Percentiles rank a stretch among this genome's conserved stretches.
Evolutionary conservation across 78 protist species (phyloP).

Genomic region (Paulinella micropora): DNA sequence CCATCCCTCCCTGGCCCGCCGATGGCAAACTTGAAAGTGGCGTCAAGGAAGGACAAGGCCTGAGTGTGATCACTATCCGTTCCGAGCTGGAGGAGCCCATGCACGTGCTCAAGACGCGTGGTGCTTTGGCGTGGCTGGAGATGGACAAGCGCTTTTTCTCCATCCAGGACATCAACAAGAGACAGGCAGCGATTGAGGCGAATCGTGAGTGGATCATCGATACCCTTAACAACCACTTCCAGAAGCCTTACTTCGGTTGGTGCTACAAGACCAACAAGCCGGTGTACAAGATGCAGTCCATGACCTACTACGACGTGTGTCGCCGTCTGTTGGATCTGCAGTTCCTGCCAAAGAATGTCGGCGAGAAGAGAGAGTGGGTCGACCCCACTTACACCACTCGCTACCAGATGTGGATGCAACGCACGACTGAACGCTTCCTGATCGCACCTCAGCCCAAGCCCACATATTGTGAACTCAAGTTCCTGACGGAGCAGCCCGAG

Average conservation of each 20-base stretch:
- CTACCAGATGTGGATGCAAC: neutral
- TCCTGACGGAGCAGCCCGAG: neutral
- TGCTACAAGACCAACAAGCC: constrained; percentile 22
- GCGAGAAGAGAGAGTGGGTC: constrained; percentile 23
- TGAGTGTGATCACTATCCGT: constrained; percentile 41
- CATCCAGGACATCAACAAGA: too few species aligned
- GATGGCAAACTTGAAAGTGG: constrained; percentile 29
- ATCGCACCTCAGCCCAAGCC: too few species aligned
- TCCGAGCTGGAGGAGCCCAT: constrained; percentile 59
- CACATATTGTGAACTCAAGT: too few species aligned
- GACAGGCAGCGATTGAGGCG: constrained; percentile 2
- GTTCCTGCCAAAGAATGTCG: neutral
- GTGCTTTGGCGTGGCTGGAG: constrained; percentile 30
- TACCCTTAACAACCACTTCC: constrained; percentile 39
- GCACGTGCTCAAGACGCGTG: constrained; percentile 46
- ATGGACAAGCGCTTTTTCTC: constrained; percentile 31
- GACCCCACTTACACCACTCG: constrained; percentile 8
- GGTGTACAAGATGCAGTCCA: neutral
- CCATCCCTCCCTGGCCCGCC: constrained; percentile 10
- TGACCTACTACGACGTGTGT: constrained; percentile 39
- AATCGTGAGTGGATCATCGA: constrained; percentile 18
- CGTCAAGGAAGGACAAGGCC: constrained; percentile 29
- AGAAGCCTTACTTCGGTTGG: constrained; percentile 33
- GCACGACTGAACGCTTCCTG: constrained; percentile 35
- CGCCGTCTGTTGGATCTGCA: constrained; percentile 25